Percentiles rank a stretch among this genome's conserved stretches.
Conservation (phyloP, 768 basidiomycete species). For the Lactifluus volemus region DNA sequence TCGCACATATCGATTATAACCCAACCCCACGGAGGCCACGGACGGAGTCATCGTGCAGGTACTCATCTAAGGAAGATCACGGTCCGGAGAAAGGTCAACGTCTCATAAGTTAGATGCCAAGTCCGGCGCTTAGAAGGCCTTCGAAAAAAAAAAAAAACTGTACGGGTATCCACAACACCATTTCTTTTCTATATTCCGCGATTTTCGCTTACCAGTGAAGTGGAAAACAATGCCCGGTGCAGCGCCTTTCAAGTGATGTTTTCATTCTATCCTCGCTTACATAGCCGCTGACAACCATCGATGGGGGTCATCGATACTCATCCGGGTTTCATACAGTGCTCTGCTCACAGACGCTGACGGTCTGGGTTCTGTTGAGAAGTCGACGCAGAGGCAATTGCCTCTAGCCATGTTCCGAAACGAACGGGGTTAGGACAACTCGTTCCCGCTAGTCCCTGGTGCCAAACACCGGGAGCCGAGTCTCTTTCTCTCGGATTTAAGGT, state of each 20-base stretch:
- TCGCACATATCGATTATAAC: background rate
- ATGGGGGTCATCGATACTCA: background rate
- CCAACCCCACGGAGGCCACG: background rate
- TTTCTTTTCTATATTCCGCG: background rate
- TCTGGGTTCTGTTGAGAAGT: slow-evolving; percentile 2
- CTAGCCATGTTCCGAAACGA: slow-evolving; percentile 11
- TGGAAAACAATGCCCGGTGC: background rate
- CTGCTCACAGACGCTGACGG: background rate
- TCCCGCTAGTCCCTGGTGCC: slow-evolving; percentile 11
- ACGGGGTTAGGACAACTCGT: slow-evolving; percentile 11
- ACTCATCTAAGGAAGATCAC: slow-evolving; percentile 3
- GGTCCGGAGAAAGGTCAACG: background rate
- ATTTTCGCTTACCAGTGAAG: slow-evolving; percentile 5
- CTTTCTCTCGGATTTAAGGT: background rate
- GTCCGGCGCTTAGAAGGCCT: background rate
- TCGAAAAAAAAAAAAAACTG: background rate
- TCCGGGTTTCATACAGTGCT: background rate
- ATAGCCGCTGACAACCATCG: background rate
- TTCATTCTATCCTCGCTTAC: slow-evolving; percentile 1
- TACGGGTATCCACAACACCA: background rate
- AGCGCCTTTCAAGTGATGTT: background rate
- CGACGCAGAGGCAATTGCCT: background rate
- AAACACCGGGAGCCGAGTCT: background rate
- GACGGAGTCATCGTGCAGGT: slow-evolving; percentile 1
- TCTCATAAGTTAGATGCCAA: background rate